Conservation (phyloP, 495 filamentous ascomycete genomes). For the Xylaria sp. region DNA sequence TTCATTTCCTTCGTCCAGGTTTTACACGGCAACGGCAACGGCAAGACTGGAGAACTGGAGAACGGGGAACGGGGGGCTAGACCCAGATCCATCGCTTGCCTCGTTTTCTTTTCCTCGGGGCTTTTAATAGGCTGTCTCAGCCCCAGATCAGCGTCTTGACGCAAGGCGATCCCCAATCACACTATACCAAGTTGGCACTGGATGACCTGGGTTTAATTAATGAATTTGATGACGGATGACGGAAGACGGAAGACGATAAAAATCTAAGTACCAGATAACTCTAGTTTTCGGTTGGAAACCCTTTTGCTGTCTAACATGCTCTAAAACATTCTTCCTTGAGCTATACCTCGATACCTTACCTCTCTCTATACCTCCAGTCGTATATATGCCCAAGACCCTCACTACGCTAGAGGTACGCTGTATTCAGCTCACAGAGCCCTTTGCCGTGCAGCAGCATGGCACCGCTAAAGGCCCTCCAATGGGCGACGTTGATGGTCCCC, state of each 20-base stretch:
- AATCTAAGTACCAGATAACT: background rate
- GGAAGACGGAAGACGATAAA: background rate
- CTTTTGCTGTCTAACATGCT: constrained; percentile 2
- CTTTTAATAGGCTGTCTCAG: constrained; percentile 15
- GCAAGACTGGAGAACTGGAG: background rate
- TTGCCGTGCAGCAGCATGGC: constrained; percentile 33
- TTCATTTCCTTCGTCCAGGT: background rate
- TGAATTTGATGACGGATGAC: constrained; percentile 9
- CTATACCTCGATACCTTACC: too few relatives aligned
- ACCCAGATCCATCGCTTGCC: background rate
- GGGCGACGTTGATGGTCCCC: constrained; percentile 34
- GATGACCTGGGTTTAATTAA: background rate
- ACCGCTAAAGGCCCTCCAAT: constrained; percentile 28
- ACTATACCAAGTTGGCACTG: constrained; percentile 6
- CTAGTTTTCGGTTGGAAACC: background rate
- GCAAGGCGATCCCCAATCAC: constrained; percentile 6
- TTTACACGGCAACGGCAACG: constrained; percentile 22
- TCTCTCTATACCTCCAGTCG: too few relatives aligned
- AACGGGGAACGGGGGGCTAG: background rate
- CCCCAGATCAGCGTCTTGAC: background rate
- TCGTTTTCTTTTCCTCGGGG: background rate
- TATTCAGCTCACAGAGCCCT: constrained; percentile 27
- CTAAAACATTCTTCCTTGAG: background rate
- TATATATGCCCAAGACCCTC: constrained; percentile 10
- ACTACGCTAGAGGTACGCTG: too few relatives aligned